phyloP scores from a whole-genome alignment of 2,329 filamentous ascomycete species.

The Colletotrichum theobromicola region DNA sequence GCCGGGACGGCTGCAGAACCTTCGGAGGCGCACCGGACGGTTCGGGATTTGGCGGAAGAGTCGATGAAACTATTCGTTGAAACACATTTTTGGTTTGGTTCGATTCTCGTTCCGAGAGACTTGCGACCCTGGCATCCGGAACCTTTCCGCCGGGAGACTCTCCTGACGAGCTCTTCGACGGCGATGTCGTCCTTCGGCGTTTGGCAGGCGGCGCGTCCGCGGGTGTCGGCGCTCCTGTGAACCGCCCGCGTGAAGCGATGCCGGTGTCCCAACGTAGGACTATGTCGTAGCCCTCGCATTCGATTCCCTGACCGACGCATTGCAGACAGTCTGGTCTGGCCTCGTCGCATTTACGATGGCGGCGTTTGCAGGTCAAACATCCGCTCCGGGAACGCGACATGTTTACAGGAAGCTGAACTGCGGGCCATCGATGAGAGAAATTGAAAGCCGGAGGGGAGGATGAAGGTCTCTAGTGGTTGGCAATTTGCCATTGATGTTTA shows the following conservation, averaged over 20 bases:
- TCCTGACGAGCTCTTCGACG: neutral
- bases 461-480: neutral
- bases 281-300: constrained; percentile 13
- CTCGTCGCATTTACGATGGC: constrained; percentile 35
- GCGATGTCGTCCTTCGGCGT: neutral
- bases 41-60: neutral
- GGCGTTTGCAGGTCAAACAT: constrained; percentile 23
- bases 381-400: constrained; percentile 1
- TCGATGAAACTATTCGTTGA: neutral
- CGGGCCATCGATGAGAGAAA: neutral
- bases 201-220: neutral
- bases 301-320: neutral
- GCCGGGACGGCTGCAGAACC: neutral
- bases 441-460: neutral
- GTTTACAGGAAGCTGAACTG: neutral
- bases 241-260: neutral
- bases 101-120: neutral
- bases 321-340: constrained; percentile 25
- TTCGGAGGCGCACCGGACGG: neutral
- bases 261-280: neutral
- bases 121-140: neutral
- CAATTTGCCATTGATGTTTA: neutral
- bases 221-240: neutral
- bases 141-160: neutral
- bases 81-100: rapidly evolving